These are phyloP conservation scores for Fusarium sp. DNA, from an alignment of 2,329 filamentous ascomycete species.

Conservation along the genomic window DNA sequence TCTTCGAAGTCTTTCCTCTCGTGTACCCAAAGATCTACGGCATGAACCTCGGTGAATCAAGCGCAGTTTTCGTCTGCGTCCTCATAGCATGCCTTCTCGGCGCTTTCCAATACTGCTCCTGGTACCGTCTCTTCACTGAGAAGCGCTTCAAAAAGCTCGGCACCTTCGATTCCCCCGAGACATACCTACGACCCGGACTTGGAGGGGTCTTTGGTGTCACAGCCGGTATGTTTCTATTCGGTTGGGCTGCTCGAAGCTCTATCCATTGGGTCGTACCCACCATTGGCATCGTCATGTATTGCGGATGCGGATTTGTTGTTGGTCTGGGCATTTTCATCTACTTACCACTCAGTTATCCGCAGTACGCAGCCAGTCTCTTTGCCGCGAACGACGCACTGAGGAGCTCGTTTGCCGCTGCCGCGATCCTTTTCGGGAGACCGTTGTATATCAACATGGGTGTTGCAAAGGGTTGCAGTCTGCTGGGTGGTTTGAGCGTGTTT, in stretches of 20 bases:
- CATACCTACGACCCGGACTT: neutral
- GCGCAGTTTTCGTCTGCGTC: neutral
- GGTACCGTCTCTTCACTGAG: neutral
- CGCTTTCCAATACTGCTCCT: neutral
- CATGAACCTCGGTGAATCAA: neutral
- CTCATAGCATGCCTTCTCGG: neutral
- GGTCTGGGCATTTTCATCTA: neutral
- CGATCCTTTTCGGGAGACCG: neutral
- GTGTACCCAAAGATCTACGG: neutral
- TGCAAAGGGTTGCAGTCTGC: neutral
- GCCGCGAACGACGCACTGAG: neutral
- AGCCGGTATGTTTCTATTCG: neutral
- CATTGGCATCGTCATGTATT: neutral
- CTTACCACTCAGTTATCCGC: neutral
- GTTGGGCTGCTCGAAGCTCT: neutral
- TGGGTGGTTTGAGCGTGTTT: neutral
- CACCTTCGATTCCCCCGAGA: neutral
- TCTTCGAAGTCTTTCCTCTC: neutral
- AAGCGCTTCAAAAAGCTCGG: neutral
- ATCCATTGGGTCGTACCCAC: neutral
- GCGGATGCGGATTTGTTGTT: neutral
- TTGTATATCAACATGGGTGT: neutral
- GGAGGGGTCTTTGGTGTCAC: neutral
- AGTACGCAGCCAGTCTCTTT: neutral
- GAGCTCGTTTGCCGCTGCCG: neutral